phyloP scores from a whole-genome alignment of 306 rosid species.

The Vigna radiata region DNA sequence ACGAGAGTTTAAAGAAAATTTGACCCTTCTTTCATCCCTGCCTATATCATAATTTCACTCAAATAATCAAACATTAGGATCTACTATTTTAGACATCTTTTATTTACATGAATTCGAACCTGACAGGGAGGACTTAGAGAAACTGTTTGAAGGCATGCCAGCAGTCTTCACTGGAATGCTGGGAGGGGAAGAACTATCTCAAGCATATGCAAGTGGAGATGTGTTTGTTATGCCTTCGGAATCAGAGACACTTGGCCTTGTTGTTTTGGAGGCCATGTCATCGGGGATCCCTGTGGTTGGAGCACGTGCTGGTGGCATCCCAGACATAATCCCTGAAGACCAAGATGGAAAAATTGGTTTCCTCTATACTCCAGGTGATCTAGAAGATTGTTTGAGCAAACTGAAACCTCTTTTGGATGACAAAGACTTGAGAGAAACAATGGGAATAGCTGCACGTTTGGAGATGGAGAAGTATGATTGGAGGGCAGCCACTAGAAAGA shows the following conservation, averaged over 20 bases:
- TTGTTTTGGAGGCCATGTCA: conserved; percentile 93
- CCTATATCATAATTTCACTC: background rate
- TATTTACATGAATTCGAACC: conserved; percentile 16
- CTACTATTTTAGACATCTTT: background rate
- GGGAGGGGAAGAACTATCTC: conserved; percentile 91
- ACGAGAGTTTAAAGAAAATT: background rate
- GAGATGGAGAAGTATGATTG: conserved; percentile 96
- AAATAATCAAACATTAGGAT: background rate
- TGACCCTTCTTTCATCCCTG: background rate
- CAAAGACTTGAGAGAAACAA: conserved; percentile 71
- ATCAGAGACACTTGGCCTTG: conserved; percentile 95
- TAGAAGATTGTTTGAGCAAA: conserved; percentile 88
- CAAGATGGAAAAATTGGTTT: conserved; percentile 83
- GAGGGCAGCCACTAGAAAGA: conserved; percentile 83
- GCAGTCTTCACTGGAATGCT: conserved; percentile 97
- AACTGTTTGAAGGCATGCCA: conserved; percentile 86
- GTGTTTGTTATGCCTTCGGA: conserved; percentile 97
- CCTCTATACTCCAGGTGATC: conserved; percentile 74
- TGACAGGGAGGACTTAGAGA: conserved; percentile 88
- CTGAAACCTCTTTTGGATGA: conserved; percentile 69
- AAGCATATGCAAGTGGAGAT: conserved; percentile 93
- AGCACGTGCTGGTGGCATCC: conserved; percentile 95
- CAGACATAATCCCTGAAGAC: conserved; percentile 86
- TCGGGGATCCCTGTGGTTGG: conserved; percentile 95
- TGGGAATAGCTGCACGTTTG: conserved; percentile 79